Percentiles rank a stretch among this genome's conserved stretches.
phyloP scores from a whole-genome alignment of 129 eudicot genomes.

The Ambrosia trifida region DNA sequence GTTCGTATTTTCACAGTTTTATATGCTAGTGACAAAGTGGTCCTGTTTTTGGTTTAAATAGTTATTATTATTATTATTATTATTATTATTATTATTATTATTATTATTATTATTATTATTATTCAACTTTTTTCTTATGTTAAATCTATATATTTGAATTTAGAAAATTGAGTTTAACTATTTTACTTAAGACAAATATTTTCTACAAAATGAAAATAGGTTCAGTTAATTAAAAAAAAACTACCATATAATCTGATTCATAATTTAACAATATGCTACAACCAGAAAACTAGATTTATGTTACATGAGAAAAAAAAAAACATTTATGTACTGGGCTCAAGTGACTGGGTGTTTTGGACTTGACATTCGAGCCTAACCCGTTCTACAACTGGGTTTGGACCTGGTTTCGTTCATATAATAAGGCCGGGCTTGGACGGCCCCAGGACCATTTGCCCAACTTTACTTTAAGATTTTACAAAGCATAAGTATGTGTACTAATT shows the following conservation, averaged over 20 bases:
- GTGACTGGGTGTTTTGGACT: neutral
- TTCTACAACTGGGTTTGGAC: neutral
- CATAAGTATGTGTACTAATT: slow-evolving; percentile 7
- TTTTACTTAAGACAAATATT: too few relatives aligned
- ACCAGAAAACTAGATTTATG: neutral
- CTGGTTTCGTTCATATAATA: neutral
- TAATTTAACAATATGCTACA: neutral
- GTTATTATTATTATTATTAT: too few relatives aligned
- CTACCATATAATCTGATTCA: neutral
- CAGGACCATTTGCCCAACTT: neutral
- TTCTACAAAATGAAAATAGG: too few relatives aligned
- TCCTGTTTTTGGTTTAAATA: neutral
- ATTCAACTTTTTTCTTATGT: neutral
- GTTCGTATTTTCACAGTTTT: slow-evolving; percentile 21
- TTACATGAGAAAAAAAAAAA: neutral
- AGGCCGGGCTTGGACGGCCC: neutral
- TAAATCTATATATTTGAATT: neutral
- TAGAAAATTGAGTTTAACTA: neutral
- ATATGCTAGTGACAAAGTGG: neutral
- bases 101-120: neutral
- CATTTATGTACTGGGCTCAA: neutral
- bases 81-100: neutral
- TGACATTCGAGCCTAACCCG: neutral
- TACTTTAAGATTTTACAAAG: neutral
- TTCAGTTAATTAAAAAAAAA: neutral